phyloP scores from a whole-genome alignment of 2,329 filamentous ascomycete genomes.

The Beauveria australis region DNA sequence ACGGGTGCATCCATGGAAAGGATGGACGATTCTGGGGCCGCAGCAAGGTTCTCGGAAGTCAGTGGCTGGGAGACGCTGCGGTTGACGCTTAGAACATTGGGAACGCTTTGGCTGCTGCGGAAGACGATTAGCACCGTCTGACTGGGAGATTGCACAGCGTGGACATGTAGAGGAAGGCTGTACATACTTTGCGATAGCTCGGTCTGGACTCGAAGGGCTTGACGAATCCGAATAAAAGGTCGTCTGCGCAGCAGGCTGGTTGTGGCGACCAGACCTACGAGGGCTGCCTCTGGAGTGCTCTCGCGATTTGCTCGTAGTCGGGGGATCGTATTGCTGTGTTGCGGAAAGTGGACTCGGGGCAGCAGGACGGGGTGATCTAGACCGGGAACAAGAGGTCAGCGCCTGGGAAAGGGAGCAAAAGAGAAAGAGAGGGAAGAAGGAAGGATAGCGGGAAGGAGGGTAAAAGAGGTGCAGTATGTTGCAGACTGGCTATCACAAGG shows the following conservation, averaged over 20 bases:
- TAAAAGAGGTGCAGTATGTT: background rate
- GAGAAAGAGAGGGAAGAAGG: background rate
- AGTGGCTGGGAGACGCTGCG: constrained; percentile 37
- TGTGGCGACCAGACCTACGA: background rate
- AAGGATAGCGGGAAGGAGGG: background rate
- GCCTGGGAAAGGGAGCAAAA: background rate
- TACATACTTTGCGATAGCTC: constrained; percentile 23
- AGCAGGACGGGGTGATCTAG: constrained; percentile 40
- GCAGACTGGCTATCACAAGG: background rate
- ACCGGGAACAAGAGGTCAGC: constrained; percentile 14
- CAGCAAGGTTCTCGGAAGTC: constrained; percentile 26
- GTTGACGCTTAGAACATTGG: constrained; percentile 38
- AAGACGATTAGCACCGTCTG: background rate
- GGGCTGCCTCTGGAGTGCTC: constrained; percentile 18
- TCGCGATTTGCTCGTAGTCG: constrained; percentile 21
- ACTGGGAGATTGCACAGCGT: background rate
- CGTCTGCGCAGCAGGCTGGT: constrained; percentile 17
- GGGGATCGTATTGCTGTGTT: constrained; percentile 16
- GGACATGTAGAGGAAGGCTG: background rate
- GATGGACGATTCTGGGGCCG: constrained; percentile 26
- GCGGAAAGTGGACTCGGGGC: constrained; percentile 43
- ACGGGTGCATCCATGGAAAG: constrained; percentile 41
- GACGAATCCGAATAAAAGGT: constrained; percentile 31
- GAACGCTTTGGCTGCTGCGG: constrained; percentile 18
- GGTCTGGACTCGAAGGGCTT: constrained; percentile 25